Evolutionary conservation across 768 basidiomycete species (phyloP).

Genomic region (Leccinum boreale): DNA sequence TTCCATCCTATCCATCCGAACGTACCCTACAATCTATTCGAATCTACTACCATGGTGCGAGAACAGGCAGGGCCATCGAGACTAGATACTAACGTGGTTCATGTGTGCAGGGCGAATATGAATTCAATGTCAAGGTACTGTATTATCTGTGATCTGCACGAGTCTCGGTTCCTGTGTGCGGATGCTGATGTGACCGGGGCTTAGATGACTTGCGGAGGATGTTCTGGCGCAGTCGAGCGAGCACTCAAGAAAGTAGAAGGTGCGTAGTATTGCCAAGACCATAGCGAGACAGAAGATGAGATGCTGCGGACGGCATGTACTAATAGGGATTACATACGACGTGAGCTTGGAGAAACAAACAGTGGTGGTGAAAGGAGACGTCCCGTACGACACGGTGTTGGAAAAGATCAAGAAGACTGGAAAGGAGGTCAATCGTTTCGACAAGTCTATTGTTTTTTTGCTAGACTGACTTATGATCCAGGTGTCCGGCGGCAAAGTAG

Average conservation of each 20-base stretch:
- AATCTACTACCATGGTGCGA: constrained; percentile 21
- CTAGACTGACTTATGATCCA: background rate
- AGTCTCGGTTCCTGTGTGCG: background rate
- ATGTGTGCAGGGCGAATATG: constrained; percentile 41
- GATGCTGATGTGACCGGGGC: background rate
- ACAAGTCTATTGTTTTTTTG: background rate
- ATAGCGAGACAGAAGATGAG: background rate
- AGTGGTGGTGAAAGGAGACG: constrained; percentile 62
- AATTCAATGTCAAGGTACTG: constrained; percentile 85
- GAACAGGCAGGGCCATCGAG: background rate
- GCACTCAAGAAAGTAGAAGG: constrained; percentile 65
- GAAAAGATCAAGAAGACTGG: constrained; percentile 88
- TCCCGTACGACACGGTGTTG: constrained; percentile 61
- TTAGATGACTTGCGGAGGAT: constrained; percentile 86
- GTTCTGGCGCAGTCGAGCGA: constrained; percentile 77
- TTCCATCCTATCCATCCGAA: background rate
- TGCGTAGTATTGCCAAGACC: constrained; percentile 1
- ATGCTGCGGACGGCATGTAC: background rate
- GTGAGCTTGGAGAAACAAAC: constrained; percentile 69
- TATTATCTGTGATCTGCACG: constrained; percentile 22
- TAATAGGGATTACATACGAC: constrained; percentile 38
- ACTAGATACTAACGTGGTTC: background rate
- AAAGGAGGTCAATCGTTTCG: constrained; percentile 57
- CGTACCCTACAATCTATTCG: constrained; percentile 1
- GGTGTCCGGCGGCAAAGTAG: constrained; percentile 16